These are phyloP conservation scores for Lepiota subincarnata DNA, from an alignment of 768 basidiomycete genomes.

Conservation along the genomic window DNA sequence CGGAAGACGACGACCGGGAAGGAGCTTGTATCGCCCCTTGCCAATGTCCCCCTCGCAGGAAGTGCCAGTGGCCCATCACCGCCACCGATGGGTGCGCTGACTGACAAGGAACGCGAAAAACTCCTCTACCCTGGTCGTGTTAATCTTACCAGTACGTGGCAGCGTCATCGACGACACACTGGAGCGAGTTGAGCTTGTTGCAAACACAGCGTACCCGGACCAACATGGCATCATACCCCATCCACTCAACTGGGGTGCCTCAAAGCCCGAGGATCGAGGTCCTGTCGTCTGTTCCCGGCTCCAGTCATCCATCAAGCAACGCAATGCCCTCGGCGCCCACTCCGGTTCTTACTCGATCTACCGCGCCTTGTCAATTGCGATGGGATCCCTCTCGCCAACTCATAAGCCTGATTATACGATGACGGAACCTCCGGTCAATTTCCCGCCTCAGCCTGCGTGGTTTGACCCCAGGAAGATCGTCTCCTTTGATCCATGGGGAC, in stretches of 20 bases:
- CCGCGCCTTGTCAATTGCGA: slow-evolving; percentile 87
- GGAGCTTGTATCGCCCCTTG: background rate
- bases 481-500: slow-evolving; percentile 92
- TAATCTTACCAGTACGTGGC: slow-evolving; percentile 71
- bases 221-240: slow-evolving; percentile 84
- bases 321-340: slow-evolving; percentile 94
- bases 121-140: slow-evolving; percentile 79
- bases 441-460: slow-evolving; percentile 80
- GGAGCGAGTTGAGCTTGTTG: no score
- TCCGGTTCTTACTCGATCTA: slow-evolving; percentile 94
- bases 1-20: slow-evolving; percentile 1
- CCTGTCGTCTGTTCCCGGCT: slow-evolving; percentile 89
- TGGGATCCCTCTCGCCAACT: slow-evolving; percentile 73
- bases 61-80: slow-evolving; percentile 12
- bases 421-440: slow-evolving; percentile 80
- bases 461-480: slow-evolving; percentile 76
- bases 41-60: slow-evolving; percentile 17
- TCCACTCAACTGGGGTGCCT: slow-evolving; percentile 78
- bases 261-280: slow-evolving; percentile 62
- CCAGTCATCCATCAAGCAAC: slow-evolving; percentile 76
- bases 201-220: slow-evolving; percentile 74
- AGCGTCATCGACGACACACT: no score
- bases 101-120: slow-evolving; percentile 69
- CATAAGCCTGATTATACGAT: slow-evolving; percentile 80
- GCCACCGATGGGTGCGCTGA: slow-evolving; percentile 10